Base-by-base conservation (phyloP, 1,284 basidiomycete genomes). In the Rhodotorula sp. region DNA sequence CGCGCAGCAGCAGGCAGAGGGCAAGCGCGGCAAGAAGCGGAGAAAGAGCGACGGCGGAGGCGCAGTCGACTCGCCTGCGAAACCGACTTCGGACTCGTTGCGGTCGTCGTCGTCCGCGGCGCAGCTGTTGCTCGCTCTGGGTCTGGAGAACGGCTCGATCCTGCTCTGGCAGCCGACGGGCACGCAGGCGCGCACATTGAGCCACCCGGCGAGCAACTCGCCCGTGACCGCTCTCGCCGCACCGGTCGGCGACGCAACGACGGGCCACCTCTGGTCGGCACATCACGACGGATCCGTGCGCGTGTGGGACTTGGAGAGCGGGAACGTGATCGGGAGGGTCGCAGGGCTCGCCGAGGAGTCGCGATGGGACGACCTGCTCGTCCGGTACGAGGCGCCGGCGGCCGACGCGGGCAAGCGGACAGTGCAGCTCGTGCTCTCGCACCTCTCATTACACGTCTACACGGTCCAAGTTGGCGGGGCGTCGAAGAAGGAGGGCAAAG, bases 1-100 rank as follows among this genome's bases (percentile, higher is more conserved):
- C 10, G 60, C 39, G 3, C 49, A 62, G 47, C 61, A n/a, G 10
- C 57, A 58, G 48, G 67, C 31, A 14, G 69, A 64, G 48, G 65
- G 63, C 61, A 74, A 72, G 56, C 60, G 75, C 12, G 73, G 75
- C 70, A 76, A 76, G 72, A 76, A 76, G 65, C 65, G 75, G 31
- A 67, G 75, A 63, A 76, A 76, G 71, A 68, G 65, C 20, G 75
- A 76, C 60, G 69, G 58, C 14, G 68, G 73, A 20, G 66, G 60
- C 5, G 52, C 67, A n/a, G 52, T 68, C 68, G 64, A 64, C 29
- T 54, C 64, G n/a, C 61, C 67, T 18, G 60, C 46, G 8, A 64
- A 51, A 46, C 49, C 61, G 26, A 29, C 54, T 29, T 18, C 49
- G 49, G 49, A 51, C 12, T 56, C 54, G 26, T 29, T 26, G 23